Evolutionary conservation across 1,139 yeast species (phyloP).

Genomic region (Candida smagusa): DNA sequence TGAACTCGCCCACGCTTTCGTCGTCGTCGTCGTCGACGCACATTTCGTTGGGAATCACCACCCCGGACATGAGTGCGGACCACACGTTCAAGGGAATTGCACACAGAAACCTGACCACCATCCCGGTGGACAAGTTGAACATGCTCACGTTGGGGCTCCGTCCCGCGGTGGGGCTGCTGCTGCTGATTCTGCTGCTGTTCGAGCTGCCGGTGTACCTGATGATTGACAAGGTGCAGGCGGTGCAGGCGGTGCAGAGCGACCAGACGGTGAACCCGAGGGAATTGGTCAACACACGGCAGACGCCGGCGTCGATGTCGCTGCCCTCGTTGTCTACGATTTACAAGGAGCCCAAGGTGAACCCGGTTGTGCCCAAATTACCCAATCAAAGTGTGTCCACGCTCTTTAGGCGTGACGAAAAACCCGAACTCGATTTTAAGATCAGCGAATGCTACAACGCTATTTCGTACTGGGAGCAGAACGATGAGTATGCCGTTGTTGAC

Average conservation of each 20-base stretch:
- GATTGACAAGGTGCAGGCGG: neutral
- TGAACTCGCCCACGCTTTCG: conserved; percentile 9
- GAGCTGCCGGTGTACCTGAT: conserved; percentile 5
- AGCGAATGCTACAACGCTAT: conserved; percentile 42
- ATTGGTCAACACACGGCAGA: conserved; percentile 10
- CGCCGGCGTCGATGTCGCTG: conserved; percentile 13
- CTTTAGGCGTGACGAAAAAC: conserved; percentile 5
- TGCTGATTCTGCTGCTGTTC: conserved; percentile 5
- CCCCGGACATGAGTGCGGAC: conserved; percentile 8
- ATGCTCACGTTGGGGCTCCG: conserved; percentile 10
- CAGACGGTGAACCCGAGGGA: conserved; percentile 22
- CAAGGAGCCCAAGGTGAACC: no score
- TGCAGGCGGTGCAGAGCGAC: conserved; percentile 4
- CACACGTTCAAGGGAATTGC: conserved; percentile 1
- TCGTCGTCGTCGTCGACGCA: conserved; percentile 12
- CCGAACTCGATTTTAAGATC: conserved; percentile 32
- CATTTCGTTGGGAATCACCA: conserved; percentile 7
- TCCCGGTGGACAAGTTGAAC: conserved; percentile 14
- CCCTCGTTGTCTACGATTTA: conserved; percentile 13
- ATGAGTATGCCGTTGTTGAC: conserved; percentile 6
- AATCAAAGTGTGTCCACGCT: conserved; percentile 8
- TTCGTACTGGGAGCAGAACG: conserved; percentile 25
- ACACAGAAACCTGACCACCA: conserved; percentile 10
- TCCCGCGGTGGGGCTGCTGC: conserved; percentile 1
- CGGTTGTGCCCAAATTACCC: conserved; percentile 11